These are phyloP conservation scores for Neonectria faginata DNA, from an alignment of 2,329 filamentous ascomycete species.

Conservation along the genomic window DNA sequence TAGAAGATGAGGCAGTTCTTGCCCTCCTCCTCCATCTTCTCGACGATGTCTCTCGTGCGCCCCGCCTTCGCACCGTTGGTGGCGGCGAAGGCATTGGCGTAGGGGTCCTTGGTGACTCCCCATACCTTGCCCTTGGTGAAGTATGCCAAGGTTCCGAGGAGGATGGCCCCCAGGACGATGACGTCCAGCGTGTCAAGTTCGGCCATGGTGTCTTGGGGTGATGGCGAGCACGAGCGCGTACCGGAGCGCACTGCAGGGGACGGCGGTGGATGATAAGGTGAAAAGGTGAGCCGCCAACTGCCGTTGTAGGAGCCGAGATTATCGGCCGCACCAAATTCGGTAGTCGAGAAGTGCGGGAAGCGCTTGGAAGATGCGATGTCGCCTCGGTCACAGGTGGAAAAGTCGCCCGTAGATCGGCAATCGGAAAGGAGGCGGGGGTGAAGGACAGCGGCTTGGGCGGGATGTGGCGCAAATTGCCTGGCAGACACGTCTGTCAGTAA, in stretches of 20 bases:
- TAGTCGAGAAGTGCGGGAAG: slow-evolving; percentile 9
- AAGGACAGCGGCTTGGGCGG: slow-evolving; percentile 13
- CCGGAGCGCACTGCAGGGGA: slow-evolving; percentile 19
- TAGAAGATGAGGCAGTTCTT: slow-evolving; percentile 99
- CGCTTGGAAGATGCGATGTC: slow-evolving; percentile 15
- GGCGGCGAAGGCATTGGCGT: slow-evolving; percentile 79
- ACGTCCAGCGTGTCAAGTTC: slow-evolving; percentile 97
- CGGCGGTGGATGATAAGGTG: slow-evolving; percentile 24
- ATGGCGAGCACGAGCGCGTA: slow-evolving; percentile 25
- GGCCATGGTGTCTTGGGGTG: slow-evolving; percentile 73
- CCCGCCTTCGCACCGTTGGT: slow-evolving; percentile 79
- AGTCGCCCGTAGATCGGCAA: slow-evolving; percentile 37
- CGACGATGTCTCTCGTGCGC: slow-evolving; percentile 90
- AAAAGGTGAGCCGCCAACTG: slow-evolving; percentile 21
- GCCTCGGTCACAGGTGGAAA: slow-evolving; percentile 23
- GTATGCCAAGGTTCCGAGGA: slow-evolving; percentile 91
- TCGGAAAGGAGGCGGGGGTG: slow-evolving; percentile 45
- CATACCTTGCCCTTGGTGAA: slow-evolving; percentile 98
- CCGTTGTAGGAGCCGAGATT: slow-evolving; percentile 26
- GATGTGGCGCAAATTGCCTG: slow-evolving; percentile 41
- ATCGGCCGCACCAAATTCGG: slow-evolving; percentile 12
- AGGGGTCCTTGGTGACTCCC: slow-evolving; percentile 89
- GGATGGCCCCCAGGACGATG: slow-evolving; percentile 85
- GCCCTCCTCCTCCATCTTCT: slow-evolving; percentile 94
- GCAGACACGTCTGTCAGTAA: slow-evolving; percentile 14